These are phyloP conservation scores for Chlamydomonas reinhardtii DNA, from an alignment of 163 green algal species.

Conservation along the genomic window DNA sequence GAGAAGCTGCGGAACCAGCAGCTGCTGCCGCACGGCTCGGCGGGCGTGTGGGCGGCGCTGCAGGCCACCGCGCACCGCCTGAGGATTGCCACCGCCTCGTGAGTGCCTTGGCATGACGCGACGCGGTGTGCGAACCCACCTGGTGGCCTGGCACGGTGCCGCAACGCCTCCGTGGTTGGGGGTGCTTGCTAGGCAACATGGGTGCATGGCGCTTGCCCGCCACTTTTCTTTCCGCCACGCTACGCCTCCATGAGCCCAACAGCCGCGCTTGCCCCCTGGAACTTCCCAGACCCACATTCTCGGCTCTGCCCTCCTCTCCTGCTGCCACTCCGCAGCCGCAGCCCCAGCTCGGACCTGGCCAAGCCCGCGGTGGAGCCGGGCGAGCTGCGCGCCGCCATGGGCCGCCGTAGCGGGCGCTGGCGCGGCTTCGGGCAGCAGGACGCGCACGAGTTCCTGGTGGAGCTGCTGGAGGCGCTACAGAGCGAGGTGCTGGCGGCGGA, in stretches of 20 bases:
- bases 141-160: too few relatives aligned
- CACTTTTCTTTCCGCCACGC: too few relatives aligned
- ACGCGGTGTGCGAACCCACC: too few relatives aligned
- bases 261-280: too few relatives aligned
- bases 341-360: not conserved
- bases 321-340: not conserved
- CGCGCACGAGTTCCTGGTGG: conserved; percentile 80
- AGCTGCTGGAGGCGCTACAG: conserved; percentile 73
- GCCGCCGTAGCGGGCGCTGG: conserved; percentile 50
- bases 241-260: too few relatives aligned
- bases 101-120: not conserved
- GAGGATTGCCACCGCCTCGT: conserved; percentile 3
- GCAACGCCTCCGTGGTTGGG: too few relatives aligned
- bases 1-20: not conserved
- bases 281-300: not conserved
- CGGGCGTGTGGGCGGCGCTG: conserved; percentile 58
- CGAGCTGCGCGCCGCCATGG: conserved; percentile 64
- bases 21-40: conserved; percentile 12
- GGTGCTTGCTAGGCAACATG: too few relatives aligned
- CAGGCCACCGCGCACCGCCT: conserved; percentile 49
- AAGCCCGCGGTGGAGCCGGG: conserved; percentile 57
- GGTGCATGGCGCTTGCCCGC: too few relatives aligned
- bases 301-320: not conserved
- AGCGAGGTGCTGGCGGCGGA: conserved; percentile 70
- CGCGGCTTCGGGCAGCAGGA: conserved; percentile 74